Conservation (phyloP, 805 yeast genomes). For the Ogataea salicorniae region DNA sequence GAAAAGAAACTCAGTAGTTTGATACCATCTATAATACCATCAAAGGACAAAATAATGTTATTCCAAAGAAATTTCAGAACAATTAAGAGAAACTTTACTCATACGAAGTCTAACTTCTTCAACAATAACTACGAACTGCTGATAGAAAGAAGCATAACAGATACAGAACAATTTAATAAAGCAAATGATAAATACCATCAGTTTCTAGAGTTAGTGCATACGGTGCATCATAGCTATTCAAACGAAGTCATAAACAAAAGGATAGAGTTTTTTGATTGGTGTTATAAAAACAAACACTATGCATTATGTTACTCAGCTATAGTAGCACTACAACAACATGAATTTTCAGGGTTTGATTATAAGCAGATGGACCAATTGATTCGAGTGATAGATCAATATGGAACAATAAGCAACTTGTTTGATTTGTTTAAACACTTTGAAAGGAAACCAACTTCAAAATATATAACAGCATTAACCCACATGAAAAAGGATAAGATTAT, state of each 20-base stretch:
- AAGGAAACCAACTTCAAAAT: background rate
- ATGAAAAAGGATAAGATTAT: background rate
- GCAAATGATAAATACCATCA: constrained; percentile 2
- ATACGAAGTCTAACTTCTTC: constrained; percentile 19
- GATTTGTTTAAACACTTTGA: constrained; percentile 12
- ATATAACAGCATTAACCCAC: background rate
- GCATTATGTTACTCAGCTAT: constrained; percentile 12
- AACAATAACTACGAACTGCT: constrained; percentile 21
- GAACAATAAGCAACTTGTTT: constrained; percentile 14
- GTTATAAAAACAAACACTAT: constrained; percentile 15
- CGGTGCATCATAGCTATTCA: background rate
- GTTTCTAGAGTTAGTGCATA: background rate
- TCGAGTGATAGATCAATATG: constrained; percentile 20
- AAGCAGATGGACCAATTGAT: constrained; percentile 7
- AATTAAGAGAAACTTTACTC: constrained; percentile 18
- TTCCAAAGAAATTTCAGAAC: constrained; percentile 7
- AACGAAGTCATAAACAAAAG: constrained; percentile 9
- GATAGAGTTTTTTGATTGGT: constrained; percentile 17
- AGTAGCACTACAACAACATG: background rate
- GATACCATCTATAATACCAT: constrained; percentile 7
- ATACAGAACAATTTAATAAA: background rate
- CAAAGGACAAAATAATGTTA: constrained; percentile 3
- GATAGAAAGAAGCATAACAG: constrained; percentile 5
- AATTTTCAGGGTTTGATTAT: constrained; percentile 13
- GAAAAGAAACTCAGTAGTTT: constrained; percentile 9